Base-by-base conservation (phyloP, 805 yeast genomes). In the Lipomyces spencermartinsiae region DNA sequence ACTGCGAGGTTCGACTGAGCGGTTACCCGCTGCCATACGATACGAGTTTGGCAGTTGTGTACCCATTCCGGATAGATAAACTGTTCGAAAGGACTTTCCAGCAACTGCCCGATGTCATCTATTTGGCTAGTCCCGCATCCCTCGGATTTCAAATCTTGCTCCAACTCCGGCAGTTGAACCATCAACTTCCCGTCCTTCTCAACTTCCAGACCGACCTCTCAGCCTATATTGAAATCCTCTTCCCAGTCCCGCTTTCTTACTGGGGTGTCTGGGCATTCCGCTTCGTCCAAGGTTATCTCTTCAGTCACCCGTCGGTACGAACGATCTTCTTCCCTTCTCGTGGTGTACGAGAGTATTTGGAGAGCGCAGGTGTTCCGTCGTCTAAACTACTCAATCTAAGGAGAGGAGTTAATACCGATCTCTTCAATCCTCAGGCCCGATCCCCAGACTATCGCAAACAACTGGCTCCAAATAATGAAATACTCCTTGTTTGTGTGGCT, bases 1-100 rank as follows among this genome's bases (percentile, higher is more conserved):
- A 53, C 4, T 22, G 19, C 3, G 56, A 53, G 56, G 22, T 53
- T 19, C 56, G 56, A 14, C 34, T 53, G 56, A 19, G n/a, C 7
- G 56, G 56, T 6, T 53, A 53, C 35, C 56, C 56, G 56, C n/a
- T 53, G 56, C 56, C 56, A 53, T 53, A 53, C 31, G 56, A 53
- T 25, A 53, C 56, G 16, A 53, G 56, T 53, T n/a, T 53, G 56
- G 31, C 56, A 12, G 56, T 53, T 25, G 56, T 53, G 56, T 53
- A 53, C n/a, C 56, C 56, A 4, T 53, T 53, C 56, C 56, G 56
- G 7, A 53, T 53, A 16, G 56, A 53, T 14, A 53, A 53, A 34
- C 56, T 53, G n/a, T 53, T 53, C 34, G 56, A 22, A 22, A 53
- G 56, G 56, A 4, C 56, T 53, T 53, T 53, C 56, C 56, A 53